phyloP scores from a whole-genome alignment of 352 stramenopile species.

The Globisporangium radiosum region DNA sequence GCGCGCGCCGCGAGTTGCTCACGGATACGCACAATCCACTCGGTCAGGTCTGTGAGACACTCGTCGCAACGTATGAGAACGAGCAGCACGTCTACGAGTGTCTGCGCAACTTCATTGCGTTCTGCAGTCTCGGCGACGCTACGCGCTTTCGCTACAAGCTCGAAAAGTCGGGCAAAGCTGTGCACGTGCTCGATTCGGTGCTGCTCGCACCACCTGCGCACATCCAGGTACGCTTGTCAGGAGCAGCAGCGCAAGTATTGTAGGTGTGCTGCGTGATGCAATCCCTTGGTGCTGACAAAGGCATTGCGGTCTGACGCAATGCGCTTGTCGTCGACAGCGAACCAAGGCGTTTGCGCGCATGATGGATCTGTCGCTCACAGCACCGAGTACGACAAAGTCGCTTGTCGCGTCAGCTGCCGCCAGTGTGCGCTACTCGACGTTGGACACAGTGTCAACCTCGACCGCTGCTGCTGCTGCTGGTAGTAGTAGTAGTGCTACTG shows the following conservation, averaged over 20 bases:
- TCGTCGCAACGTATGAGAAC: constrained; percentile 65
- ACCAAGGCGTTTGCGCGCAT: constrained; percentile 28
- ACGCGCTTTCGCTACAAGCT: constrained; percentile 47
- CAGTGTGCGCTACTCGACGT: neutral
- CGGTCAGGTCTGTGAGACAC: constrained; percentile 41
- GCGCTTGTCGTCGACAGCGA: constrained; percentile 11
- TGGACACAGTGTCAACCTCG: neutral
- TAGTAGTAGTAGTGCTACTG: no score
- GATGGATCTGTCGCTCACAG: constrained; percentile 30
- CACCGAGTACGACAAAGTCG: neutral
- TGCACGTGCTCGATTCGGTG: constrained; percentile 57
- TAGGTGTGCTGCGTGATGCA: no score
- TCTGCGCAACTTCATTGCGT: constrained; percentile 51
- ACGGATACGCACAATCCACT: constrained; percentile 38
- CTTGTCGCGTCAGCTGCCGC: neutral
- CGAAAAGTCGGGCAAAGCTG: constrained; percentile 39
- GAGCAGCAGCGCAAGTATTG: no score
- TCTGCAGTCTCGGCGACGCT: constrained; percentile 35
- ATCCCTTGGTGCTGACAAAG: no score
- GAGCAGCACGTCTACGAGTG: constrained; percentile 70
- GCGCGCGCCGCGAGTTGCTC: constrained; percentile 48
- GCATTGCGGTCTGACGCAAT: neutral
- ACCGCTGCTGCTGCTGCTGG: neutral
- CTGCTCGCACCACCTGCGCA: constrained; percentile 38
- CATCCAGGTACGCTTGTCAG: constrained; percentile 24